Evolutionary conservation across 1,139 yeast genomes (phyloP).

Genomic region (Yamadazyma triangularis): DNA sequence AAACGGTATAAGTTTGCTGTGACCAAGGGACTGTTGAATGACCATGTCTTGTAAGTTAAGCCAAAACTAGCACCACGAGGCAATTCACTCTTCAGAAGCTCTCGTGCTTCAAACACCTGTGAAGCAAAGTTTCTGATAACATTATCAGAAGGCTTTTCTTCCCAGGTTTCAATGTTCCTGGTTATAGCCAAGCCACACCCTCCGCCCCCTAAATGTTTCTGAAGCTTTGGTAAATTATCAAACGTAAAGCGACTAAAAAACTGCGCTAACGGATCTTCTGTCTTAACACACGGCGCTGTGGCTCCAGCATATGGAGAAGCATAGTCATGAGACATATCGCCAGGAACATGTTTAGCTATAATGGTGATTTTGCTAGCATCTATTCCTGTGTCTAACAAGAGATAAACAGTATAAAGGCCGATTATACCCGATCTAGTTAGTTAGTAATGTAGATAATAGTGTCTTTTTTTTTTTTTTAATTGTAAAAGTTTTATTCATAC

Average conservation of each 20-base stretch:
- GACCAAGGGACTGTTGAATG: slow-evolving; percentile 52
- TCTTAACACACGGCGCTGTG: slow-evolving; percentile 9
- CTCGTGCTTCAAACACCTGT: slow-evolving; percentile 10
- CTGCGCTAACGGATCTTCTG: slow-evolving; percentile 4
- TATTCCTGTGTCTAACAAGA: slow-evolving; percentile 15
- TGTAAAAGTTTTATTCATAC: too few species aligned
- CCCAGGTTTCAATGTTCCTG: slow-evolving; percentile 10
- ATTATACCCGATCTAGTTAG: slow-evolving; percentile 18
- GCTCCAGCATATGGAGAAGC: slow-evolving; percentile 25
- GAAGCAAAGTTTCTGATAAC: slow-evolving; percentile 7
- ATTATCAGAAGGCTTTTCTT: slow-evolving; percentile 6
- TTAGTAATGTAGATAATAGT: too few species aligned
- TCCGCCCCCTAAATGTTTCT: slow-evolving; percentile 12
- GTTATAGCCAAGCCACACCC: slow-evolving; percentile 11
- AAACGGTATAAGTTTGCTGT: slow-evolving; percentile 7
- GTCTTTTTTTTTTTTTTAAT: too few species aligned
- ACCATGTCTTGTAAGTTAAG: slow-evolving; percentile 53
- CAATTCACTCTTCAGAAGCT: slow-evolving; percentile 2
- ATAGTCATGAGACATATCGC: slow-evolving; percentile 17
- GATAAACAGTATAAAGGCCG: slow-evolving; percentile 21
- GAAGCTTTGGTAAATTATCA: slow-evolving; percentile 10
- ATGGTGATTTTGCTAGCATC: slow-evolving; percentile 12
- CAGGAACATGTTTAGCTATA: slow-evolving; percentile 19
- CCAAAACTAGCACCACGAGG: slow-evolving; percentile 46
- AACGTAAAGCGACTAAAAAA: slow-evolving; percentile 14